These are phyloP conservation scores for Microcos paniculata DNA, from an alignment of 345 rosid species.

Conservation along the genomic window DNA sequence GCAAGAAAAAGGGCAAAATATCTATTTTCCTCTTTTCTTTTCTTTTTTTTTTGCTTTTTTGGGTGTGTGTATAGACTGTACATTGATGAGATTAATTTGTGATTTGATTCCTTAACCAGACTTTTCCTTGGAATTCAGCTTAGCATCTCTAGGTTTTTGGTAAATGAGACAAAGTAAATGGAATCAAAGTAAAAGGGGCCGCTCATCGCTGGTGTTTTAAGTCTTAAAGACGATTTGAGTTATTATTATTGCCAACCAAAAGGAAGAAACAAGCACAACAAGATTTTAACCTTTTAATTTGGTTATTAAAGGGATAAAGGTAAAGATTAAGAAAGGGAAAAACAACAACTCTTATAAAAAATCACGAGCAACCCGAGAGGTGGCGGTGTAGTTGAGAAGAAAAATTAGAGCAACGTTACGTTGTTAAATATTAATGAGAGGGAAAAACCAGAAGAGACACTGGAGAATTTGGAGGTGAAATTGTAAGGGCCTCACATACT, in stretches of 20 bases:
- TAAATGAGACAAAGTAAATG: not conserved
- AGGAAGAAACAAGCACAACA: not conserved
- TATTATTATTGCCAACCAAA: not conserved
- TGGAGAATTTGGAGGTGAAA: slow-evolving; percentile 2
- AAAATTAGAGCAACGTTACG: slow-evolving; percentile 8
- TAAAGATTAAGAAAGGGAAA: too few species aligned
- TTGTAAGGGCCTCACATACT: not conserved
- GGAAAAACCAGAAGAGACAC: not conserved
- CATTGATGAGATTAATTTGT: not conserved
- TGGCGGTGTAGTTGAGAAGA: slow-evolving; percentile 18
- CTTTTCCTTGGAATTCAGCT: not conserved
- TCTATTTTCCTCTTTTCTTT: not conserved
- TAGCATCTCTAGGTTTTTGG: slow-evolving; percentile 1
- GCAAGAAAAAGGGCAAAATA: too few species aligned
- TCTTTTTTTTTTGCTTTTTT: not conserved
- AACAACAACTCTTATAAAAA: not conserved
- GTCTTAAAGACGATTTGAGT: not conserved
- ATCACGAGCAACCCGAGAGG: slow-evolving; percentile 24
- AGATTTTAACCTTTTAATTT: too few species aligned
- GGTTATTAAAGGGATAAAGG: too few species aligned
- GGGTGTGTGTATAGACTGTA: not conserved
- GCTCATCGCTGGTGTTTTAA: not conserved
- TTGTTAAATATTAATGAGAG: slow-evolving; percentile 8
- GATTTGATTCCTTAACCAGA: not conserved
- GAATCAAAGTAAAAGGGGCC: not conserved